These are phyloP conservation scores for Volvariella volvacea DNA, from an alignment of 1,284 basidiomycete species.

Conservation along the genomic window DNA sequence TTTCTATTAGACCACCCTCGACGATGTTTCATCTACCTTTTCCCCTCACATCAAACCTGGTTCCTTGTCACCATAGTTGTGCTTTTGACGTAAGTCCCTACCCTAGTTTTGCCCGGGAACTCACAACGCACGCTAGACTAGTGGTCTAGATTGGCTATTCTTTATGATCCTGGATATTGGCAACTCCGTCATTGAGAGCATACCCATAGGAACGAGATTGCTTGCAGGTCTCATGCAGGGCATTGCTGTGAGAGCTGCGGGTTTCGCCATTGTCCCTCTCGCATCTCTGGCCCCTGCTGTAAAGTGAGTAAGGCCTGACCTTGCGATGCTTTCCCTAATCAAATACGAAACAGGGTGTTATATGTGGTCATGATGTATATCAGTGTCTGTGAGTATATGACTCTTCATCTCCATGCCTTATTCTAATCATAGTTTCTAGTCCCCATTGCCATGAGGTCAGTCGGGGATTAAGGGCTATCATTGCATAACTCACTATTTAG, in stretches of 20 bases:
- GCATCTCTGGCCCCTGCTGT: slow-evolving; percentile 76
- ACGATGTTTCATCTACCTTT: slow-evolving; percentile 91
- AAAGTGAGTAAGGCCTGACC: slow-evolving; percentile 49
- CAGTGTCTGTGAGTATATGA: slow-evolving; percentile 51
- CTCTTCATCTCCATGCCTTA: background rate
- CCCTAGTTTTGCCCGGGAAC: background rate
- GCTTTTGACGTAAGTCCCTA: slow-evolving; percentile 61
- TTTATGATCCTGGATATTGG: slow-evolving; percentile 89
- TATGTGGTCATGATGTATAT: slow-evolving; percentile 90
- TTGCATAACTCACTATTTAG: slow-evolving; percentile 4
- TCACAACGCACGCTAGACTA: no score
- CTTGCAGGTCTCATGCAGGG: slow-evolving; percentile 68
- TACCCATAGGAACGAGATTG: slow-evolving; percentile 67
- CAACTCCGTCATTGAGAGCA: slow-evolving; percentile 60
- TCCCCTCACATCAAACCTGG: slow-evolving; percentile 95
- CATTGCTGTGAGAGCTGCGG: slow-evolving; percentile 80
- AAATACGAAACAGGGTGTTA: slow-evolving; percentile 64
- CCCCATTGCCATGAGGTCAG: slow-evolving; percentile 68
- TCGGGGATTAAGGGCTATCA: background rate
- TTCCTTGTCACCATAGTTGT: slow-evolving; percentile 71
- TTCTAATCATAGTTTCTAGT: slow-evolving; percentile 27
- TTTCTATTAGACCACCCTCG: slow-evolving; percentile 97
- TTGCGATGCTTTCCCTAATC: slow-evolving; percentile 10
- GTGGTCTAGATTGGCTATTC: slow-evolving; percentile 79
- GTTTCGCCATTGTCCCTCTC: slow-evolving; percentile 74